A percentile compares a stretch with the other conserved stretches of the same genome.
phyloP scores from a whole-genome alignment of 1,284 basidiomycete species.

The Stereum hirsutum region DNA sequence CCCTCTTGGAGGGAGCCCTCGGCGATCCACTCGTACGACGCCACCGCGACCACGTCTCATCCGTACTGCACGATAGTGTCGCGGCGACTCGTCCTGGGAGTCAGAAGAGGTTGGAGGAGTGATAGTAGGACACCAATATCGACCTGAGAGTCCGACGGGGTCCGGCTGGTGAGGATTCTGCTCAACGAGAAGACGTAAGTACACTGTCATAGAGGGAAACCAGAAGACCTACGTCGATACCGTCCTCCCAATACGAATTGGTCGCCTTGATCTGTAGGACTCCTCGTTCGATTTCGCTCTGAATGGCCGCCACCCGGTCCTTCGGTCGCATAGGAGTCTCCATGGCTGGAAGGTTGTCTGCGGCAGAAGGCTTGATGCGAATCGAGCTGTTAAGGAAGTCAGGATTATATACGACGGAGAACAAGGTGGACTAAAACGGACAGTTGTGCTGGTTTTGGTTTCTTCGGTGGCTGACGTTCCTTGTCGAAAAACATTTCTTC shows the following conservation, averaged over 20 bases:
- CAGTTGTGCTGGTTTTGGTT: slow-evolving; percentile 29
- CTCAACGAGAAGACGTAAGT: slow-evolving; percentile 5
- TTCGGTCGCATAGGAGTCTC: slow-evolving; percentile 50
- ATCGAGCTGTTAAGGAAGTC: slow-evolving; percentile 27
- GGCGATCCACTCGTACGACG: slow-evolving; percentile 70
- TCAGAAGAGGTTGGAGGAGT: slow-evolving; percentile 25
- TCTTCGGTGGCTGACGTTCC: slow-evolving; percentile 58
- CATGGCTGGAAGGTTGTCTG: slow-evolving; percentile 17
- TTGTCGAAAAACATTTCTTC: slow-evolving; percentile 80
- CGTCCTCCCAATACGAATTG: slow-evolving; percentile 83
- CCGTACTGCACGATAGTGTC: slow-evolving; percentile 49
- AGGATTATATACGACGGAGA: slow-evolving; percentile 5
- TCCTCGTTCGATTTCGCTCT: slow-evolving; percentile 59
- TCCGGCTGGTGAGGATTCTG: slow-evolving; percentile 57
- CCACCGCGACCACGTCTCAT: slow-evolving; percentile 78
- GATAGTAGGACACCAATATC: slow-evolving; percentile 50
- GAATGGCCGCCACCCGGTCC: slow-evolving; percentile 57
- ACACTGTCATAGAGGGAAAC: neutral
- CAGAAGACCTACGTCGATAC: slow-evolving; percentile 53
- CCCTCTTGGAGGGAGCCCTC: slow-evolving; percentile 16
- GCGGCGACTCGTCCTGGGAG: slow-evolving; percentile 22
- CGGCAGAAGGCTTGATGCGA: slow-evolving; percentile 38
- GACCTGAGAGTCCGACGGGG: slow-evolving; percentile 36
- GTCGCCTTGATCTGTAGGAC: slow-evolving; percentile 61
- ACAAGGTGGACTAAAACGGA: slow-evolving; percentile 26